Percentiles rank a stretch among this genome's conserved stretches.
phyloP scores from a whole-genome alignment of 176 grass and related monocot genomes.

The Oryza longistaminata region DNA sequence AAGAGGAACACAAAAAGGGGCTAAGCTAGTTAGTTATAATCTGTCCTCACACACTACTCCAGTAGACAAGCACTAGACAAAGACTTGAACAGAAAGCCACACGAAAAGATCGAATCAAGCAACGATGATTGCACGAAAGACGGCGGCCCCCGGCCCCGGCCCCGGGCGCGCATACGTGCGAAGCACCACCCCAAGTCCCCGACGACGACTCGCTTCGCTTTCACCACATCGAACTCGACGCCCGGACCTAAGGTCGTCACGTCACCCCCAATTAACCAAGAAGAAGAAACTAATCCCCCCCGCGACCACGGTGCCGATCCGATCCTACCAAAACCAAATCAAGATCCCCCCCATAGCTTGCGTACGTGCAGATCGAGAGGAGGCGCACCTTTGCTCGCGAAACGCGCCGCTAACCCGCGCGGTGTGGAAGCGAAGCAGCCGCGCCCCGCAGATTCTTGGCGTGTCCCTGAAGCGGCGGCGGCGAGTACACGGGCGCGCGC shows the following conservation, averaged over 20 bases:
- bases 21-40: background rate
- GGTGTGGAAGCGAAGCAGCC: background rate
- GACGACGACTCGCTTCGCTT: conserved; percentile 38
- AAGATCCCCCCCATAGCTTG: background rate
- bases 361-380: conserved; percentile 23
- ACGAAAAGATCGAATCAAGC: conserved; percentile 47
- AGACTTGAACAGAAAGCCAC: conserved; percentile 41
- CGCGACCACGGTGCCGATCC: background rate
- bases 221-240: conserved; percentile 38
- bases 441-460: conserved; percentile 13
- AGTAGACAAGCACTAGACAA: conserved; percentile 3
- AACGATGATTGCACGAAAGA: conserved; percentile 60
- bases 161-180: background rate
- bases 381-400: conserved; percentile 36
- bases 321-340: conserved; percentile 31
- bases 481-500: background rate
- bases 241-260: background rate
- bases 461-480: background rate
- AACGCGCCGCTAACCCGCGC: background rate
- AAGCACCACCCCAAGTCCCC: conserved; percentile 45
- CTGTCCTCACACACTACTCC: background rate
- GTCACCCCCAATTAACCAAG: too few species aligned
- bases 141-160: conserved; percentile 17
- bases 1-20: conserved; percentile 16
- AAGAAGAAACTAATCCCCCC: background rate